Evolutionary conservation across 1,139 yeast genomes (phyloP), one percentile per base, ranked within the genome.

Genomic region (Candida pseudoviswanathii): DNA sequence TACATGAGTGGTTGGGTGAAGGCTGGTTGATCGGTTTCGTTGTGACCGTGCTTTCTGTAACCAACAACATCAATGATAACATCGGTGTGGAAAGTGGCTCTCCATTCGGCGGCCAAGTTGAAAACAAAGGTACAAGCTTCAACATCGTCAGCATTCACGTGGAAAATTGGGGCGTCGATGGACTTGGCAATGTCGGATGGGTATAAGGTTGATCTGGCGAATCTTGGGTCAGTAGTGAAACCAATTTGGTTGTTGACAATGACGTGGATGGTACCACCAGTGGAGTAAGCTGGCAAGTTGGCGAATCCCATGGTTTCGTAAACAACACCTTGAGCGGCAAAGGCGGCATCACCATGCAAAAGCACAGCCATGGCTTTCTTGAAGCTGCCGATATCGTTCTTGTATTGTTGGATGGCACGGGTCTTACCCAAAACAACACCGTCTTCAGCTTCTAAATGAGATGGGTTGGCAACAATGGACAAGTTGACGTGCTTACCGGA

Each of bases 1-100:
- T 94, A 94, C 99, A 94, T 94, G 63, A 91, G 75, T 46, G 99
- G 99, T 75, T 94, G 99, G 43, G 99, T 94, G 83, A 94, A 94
- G 43, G 96, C 79, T 52, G 99, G 99, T 79, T 94, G 99, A 76
- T 94, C 99, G 59, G 98, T 94, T 80, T 94, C 99, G 71, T 94
- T 94, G 81, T 94, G 99, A 71, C 99, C 99, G 69, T 94, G 84
- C 75, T 92, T 92, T 78, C 99, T 85, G 89, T 95, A 94, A 72
- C 99, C 96, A 65, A 94, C 97, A 65, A 95, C 87, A 72, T 94
- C 99, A 64, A 94, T 86, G 62, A 94, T 89, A 54, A 91, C 97
- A 67, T 95, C 99, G 51, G 96, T 82, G 77, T 92, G 94, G 91
- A 88, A 94, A 55, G 89, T 85, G 47, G 96, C 90, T 78, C 99